Percentiles rank a stretch among this genome's conserved stretches.
Evolutionary conservation across 495 filamentous ascomycete species (phyloP).

Genomic region (Penicillium angulare): DNA sequence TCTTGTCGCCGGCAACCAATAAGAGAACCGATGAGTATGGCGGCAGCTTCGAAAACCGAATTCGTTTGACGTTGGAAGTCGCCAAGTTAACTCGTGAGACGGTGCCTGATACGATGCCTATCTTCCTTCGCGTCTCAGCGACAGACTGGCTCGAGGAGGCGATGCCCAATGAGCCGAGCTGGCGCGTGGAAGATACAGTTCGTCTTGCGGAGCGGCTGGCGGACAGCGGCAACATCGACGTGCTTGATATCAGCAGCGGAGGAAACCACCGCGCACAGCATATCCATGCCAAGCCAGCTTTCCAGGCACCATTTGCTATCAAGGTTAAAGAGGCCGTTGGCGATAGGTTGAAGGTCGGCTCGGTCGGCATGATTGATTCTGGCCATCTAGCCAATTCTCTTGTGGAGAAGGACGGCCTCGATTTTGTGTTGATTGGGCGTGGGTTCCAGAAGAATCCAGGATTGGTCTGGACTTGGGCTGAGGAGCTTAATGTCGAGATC

Average conservation of each 20-base stretch:
- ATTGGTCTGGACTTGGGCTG: slow-evolving; percentile 65
- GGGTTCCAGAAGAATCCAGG: slow-evolving; percentile 69
- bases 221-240: slow-evolving; percentile 52
- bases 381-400: slow-evolving; percentile 54
- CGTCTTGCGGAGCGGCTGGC: slow-evolving; percentile 52
- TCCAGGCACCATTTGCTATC: slow-evolving; percentile 62
- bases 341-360: slow-evolving; percentile 53
- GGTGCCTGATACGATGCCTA: slow-evolving; percentile 61
- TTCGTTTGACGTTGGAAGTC: slow-evolving; percentile 56
- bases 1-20: slow-evolving; percentile 62
- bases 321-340: slow-evolving; percentile 59
- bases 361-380: slow-evolving; percentile 61
- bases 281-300: slow-evolving; percentile 53
- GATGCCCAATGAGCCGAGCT: slow-evolving; percentile 44
- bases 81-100: slow-evolving; percentile 49
- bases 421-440: slow-evolving; percentile 60
- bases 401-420: slow-evolving; percentile 55
- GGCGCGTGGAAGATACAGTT: slow-evolving; percentile 57
- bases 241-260: slow-evolving; percentile 63
- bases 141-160: slow-evolving; percentile 59
- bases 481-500: slow-evolving; percentile 63
- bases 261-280: slow-evolving; percentile 57
- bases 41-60: slow-evolving; percentile 61
- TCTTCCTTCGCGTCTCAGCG: slow-evolving; percentile 60
- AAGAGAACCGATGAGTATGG: slow-evolving; percentile 61